phyloP scores from a whole-genome alignment of 805 yeast genomes.

The Yamadazyma sp. region DNA sequence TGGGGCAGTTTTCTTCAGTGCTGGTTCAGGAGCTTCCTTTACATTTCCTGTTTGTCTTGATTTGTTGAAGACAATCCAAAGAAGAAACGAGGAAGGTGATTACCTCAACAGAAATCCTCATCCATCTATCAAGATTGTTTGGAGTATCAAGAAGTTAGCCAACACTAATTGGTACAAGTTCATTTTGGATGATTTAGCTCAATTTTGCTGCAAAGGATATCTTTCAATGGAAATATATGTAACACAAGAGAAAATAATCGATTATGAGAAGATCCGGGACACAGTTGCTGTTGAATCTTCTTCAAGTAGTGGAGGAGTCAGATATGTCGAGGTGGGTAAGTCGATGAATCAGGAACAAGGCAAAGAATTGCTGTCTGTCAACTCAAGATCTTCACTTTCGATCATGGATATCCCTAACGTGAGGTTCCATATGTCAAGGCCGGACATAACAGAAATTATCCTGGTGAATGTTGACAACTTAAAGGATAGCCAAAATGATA shows the following conservation, averaged over 20 bases:
- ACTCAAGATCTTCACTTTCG: background rate
- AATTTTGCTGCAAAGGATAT: constrained; percentile 22
- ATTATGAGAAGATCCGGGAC: background rate
- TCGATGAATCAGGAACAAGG: background rate
- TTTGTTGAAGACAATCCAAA: constrained; percentile 29
- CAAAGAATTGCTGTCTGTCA: background rate
- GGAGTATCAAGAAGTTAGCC: constrained; percentile 28
- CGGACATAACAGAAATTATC: constrained; percentile 19
- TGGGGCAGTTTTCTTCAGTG: constrained; percentile 34
- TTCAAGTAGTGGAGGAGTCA: background rate
- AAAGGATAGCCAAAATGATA: constrained; percentile 17
- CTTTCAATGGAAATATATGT: constrained; percentile 28
- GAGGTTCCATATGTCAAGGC: constrained; percentile 17
- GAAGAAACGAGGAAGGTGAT: constrained; percentile 28
- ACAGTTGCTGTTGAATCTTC: constrained; percentile 2
- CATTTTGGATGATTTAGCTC: constrained; percentile 29
- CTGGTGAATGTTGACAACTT: constrained; percentile 15
- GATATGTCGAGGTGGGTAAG: constrained; percentile 1
- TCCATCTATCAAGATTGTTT: constrained; percentile 28
- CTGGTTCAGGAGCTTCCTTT: constrained; percentile 50
- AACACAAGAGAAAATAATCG: constrained; percentile 21
- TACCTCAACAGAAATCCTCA: constrained; percentile 31
- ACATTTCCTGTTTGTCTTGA: constrained; percentile 46
- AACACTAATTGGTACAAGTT: constrained; percentile 40
- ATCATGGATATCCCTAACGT: constrained; percentile 6